Conservation (phyloP, 2,329 filamentous ascomycete genomes). For the Albophoma yamanashiensis region DNA sequence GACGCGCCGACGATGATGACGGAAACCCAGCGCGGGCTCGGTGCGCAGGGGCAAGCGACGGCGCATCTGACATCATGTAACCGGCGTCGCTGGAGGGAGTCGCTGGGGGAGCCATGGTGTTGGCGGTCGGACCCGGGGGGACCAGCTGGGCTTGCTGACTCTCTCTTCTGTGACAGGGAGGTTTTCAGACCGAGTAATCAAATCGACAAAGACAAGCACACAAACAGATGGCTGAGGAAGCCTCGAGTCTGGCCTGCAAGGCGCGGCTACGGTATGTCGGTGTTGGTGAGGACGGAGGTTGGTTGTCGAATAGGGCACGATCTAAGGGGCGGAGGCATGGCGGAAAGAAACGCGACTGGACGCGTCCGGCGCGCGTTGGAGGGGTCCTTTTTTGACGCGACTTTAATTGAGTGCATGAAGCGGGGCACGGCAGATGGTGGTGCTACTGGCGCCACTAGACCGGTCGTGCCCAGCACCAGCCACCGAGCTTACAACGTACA, state of each 20-base stretch:
- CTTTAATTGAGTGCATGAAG: constrained; percentile 28
- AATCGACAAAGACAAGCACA: neutral
- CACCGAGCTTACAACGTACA: no score
- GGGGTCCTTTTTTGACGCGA: constrained; percentile 16
- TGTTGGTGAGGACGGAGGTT: neutral
- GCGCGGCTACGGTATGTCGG: neutral
- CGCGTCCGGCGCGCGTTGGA: constrained; percentile 21
- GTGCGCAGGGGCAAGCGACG: constrained; percentile 31
- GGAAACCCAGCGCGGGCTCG: constrained; percentile 30
- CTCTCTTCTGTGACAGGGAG: neutral
- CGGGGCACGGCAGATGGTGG: neutral
- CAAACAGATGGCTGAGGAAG: neutral
- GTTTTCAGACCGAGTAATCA: neutral
- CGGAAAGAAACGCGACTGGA: constrained; percentile 9
- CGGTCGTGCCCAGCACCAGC: neutral
- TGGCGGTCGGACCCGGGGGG: neutral
- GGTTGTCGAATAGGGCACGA: neutral
- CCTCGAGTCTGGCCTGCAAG: neutral
- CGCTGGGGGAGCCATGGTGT: constrained; percentile 20
- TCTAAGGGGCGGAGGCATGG: neutral
- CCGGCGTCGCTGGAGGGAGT: constrained; percentile 45
- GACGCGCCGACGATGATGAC: constrained; percentile 41
- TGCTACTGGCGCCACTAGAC: neutral
- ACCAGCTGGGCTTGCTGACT: neutral
- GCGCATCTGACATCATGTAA: constrained; percentile 46